Conservation (phyloP, 164 flowering plant species). For the Taxillus chinensis region DNA sequence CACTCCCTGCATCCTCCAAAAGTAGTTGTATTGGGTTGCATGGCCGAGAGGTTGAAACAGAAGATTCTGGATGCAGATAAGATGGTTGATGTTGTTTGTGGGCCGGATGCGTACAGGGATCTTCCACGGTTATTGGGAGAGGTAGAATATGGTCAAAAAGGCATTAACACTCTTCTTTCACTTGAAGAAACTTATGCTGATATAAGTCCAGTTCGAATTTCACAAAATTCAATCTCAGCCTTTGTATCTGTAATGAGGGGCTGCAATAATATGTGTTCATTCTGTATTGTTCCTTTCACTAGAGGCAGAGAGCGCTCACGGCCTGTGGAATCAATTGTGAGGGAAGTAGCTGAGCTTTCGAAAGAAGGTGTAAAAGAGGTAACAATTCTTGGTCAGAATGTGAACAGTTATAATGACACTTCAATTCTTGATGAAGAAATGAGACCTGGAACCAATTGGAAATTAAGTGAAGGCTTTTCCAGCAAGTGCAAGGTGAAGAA, state of each 20-base stretch:
- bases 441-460: slow-evolving; percentile 63
- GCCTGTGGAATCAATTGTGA: slow-evolving; percentile 86
- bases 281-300: slow-evolving; percentile 94
- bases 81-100: slow-evolving; percentile 99
- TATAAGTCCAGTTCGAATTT: slow-evolving; percentile 78
- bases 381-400: slow-evolving; percentile 96
- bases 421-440: slow-evolving; percentile 45
- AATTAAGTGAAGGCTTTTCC: slow-evolving; percentile 79
- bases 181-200: slow-evolving; percentile 99
- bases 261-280: slow-evolving; percentile 97
- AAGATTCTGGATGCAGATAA: slow-evolving; percentile 95
- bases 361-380: slow-evolving; percentile 87
- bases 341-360: slow-evolving; percentile 82
- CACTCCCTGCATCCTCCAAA: slow-evolving; percentile 78
- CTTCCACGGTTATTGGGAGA: slow-evolving; percentile 80
- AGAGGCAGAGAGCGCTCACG: slow-evolving; percentile 95
- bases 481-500: slow-evolving; percentile 74
- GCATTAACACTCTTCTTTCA: slow-evolving; percentile 93
- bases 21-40: slow-evolving; percentile 91
- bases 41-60: slow-evolving; percentile 98
- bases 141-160: slow-evolving; percentile 91
- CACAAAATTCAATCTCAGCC: slow-evolving; percentile 74
- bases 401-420: slow-evolving; percentile 89
- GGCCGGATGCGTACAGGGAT: slow-evolving; percentile 96
- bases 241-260: slow-evolving; percentile 98